Evolutionary conservation across 78 protist species (phyloP), one percentile per base, ranked within the genome.

Genomic region (Dictyostelium intermedium): DNA sequence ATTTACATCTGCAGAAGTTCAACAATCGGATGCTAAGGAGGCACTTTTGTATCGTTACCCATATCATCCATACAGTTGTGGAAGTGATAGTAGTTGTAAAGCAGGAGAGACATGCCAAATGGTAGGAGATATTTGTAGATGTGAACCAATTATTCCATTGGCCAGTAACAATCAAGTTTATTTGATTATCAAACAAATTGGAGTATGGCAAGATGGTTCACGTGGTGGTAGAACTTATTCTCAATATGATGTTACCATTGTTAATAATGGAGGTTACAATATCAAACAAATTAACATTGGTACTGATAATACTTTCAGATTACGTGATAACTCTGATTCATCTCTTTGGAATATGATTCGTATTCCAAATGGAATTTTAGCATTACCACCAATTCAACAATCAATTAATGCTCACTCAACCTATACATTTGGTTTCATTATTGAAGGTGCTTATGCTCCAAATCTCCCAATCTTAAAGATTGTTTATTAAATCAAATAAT

Each of bases 351-450:
- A 84, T 34, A 53, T 84, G 14, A 82, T 69, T 11, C 53, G 66
- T 27, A 18, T 60, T 9, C 47, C 53, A 73, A 39, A 39, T 43
- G 82, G 83, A 50, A 63, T 70, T 53, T 41, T 84, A 45, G 37
- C 32, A 14, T 43, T 84, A 14, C 74, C 91, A 70, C 41, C 82
- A 25, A 50, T 45, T 13, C 91, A 84, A 84, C 27, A 50, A 30
- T 47, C 82, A 5, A 73, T 84, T 53, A 84, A 84, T 53, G 78
- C 63, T 13, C 70, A 63, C 27, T 72, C 83, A 4, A 43, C 82
- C 0, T 84, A 84, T 16, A 84, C 91, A 5, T 84, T 84, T 50
- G 91, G 91, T 34, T 73, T 84, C 37, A 84, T 84, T 50, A 41
- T 72, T 72, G 91, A 73, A 47, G 91, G 91, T 10, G 43, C 74